phyloP scores from a whole-genome alignment of 2,329 filamentous ascomycete genomes.

The Cercospora janseana region DNA sequence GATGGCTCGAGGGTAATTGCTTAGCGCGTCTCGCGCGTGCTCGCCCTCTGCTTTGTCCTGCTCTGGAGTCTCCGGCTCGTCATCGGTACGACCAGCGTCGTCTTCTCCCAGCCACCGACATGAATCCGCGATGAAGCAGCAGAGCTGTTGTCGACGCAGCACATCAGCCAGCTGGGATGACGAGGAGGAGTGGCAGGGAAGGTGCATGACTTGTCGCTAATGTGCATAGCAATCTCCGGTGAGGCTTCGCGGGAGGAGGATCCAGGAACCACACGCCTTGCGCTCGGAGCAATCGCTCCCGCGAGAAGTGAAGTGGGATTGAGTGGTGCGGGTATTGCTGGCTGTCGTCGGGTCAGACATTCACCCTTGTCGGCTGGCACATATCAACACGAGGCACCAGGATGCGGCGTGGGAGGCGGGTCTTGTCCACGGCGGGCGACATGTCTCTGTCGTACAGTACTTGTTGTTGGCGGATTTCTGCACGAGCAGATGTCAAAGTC shows the following conservation, averaged over 20 bases:
- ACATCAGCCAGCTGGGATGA: neutral
- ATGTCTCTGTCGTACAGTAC: no score
- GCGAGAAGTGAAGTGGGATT: neutral
- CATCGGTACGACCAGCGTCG: neutral
- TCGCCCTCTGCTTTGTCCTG: neutral
- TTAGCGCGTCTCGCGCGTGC: neutral
- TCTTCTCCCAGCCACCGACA: neutral
- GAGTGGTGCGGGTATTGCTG: neutral
- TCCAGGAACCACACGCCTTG: neutral
- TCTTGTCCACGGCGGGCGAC: no score
- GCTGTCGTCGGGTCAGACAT: slow-evolving; percentile 7
- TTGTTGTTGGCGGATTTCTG: no score
- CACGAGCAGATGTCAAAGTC: no score
- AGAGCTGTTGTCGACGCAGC: no score
- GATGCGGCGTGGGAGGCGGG: slow-evolving; percentile 4
- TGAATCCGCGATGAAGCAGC: neutral
- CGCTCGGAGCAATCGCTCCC: neutral
- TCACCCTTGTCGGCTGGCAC: neutral
- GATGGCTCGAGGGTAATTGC: neutral
- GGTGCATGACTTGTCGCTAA: neutral
- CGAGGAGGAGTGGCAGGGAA: neutral
- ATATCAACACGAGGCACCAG: neutral
- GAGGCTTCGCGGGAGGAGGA: neutral
- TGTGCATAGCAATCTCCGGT: neutral
- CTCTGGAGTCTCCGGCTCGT: neutral